phyloP scores from a whole-genome alignment of 2,329 filamentous ascomycete genomes.

The Didymella segeticola region DNA sequence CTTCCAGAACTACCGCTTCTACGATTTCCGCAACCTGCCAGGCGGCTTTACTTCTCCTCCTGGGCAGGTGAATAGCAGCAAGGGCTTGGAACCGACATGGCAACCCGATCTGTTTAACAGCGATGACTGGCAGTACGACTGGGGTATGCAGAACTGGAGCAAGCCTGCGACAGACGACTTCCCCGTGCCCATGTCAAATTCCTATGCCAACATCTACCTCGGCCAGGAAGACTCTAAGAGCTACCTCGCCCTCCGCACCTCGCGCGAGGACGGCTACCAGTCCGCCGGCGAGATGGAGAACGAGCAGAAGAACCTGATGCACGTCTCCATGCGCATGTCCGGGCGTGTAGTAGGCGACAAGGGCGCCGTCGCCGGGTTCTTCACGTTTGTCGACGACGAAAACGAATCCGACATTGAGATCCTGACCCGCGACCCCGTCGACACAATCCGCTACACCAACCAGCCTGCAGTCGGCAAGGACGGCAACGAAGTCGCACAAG shows the following conservation, averaged over 20 bases:
- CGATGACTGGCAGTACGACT: constrained; percentile 46
- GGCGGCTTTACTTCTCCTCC: constrained; percentile 35
- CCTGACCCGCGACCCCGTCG: constrained; percentile 55
- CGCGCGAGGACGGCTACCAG: constrained; percentile 52
- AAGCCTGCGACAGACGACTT: constrained; percentile 47
- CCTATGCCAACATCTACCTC: constrained; percentile 56
- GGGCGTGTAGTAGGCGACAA: constrained; percentile 54
- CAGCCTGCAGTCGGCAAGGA: constrained; percentile 60
- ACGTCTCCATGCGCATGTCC: constrained; percentile 57
- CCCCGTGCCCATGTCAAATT: constrained; percentile 55
- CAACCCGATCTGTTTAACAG: constrained; percentile 50
- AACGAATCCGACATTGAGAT: constrained; percentile 63
- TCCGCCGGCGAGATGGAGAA: constrained; percentile 59
- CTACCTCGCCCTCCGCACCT: constrained; percentile 57
- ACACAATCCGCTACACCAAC: constrained; percentile 63
- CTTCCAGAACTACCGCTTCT: constrained; percentile 60
- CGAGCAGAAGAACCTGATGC: constrained; percentile 52
- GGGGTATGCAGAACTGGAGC: constrained; percentile 55
- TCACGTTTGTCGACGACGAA: constrained; percentile 56
- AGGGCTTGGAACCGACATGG: constrained; percentile 32
- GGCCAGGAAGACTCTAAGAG: constrained; percentile 44
- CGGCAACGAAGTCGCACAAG: constrained; percentile 54
- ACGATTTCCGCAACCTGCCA: constrained; percentile 57
- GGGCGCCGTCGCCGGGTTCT: constrained; percentile 64
- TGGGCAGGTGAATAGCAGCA: constrained; percentile 33